phyloP scores from a whole-genome alignment of 1,284 basidiomycete genomes.

The Phylloboletellus chloephorus region DNA sequence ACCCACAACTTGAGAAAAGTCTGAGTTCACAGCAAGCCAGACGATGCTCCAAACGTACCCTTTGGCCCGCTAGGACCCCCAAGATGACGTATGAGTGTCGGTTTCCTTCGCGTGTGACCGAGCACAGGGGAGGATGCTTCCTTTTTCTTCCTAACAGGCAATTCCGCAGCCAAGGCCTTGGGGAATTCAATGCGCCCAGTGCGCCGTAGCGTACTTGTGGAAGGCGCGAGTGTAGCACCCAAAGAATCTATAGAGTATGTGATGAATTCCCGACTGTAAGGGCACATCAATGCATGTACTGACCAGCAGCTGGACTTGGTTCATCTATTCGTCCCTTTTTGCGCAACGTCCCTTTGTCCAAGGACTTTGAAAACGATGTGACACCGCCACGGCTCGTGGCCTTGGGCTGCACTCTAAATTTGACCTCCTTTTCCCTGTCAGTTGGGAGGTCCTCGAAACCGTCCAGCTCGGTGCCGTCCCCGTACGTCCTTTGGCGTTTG shows the following conservation, averaged over 20 bases:
- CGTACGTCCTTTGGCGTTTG: constrained; percentile 69
- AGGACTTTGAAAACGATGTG: constrained; percentile 41
- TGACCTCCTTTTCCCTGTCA: constrained; percentile 74
- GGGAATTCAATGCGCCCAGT: constrained; percentile 42
- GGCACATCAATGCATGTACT: constrained; percentile 17
- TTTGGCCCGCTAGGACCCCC: constrained; percentile 68
- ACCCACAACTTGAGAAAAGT: constrained; percentile 60
- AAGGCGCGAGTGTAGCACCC: constrained; percentile 27
- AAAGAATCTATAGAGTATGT: constrained; percentile 18
- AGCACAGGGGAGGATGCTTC: constrained; percentile 39
- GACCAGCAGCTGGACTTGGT: constrained; percentile 37
- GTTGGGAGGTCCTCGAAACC: constrained; percentile 86
- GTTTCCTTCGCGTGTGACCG: constrained; percentile 55
- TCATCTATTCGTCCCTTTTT: constrained; percentile 45
- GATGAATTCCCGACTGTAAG: constrained; percentile 1
- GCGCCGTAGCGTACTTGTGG: constrained; percentile 39
- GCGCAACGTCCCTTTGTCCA: constrained; percentile 46
- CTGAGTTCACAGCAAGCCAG: constrained; percentile 17
- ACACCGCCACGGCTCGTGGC: constrained; percentile 57
- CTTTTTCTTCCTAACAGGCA: constrained; percentile 53
- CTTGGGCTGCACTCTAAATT: constrained; percentile 65
- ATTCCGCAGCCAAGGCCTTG: constrained; percentile 31
- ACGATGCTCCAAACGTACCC: constrained; percentile 46
- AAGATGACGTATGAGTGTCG: constrained; percentile 84
- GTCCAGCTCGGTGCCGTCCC: constrained; percentile 92